Base-by-base conservation (phyloP, 2,329 filamentous ascomycete species). In the Apiospora hydei region DNA sequence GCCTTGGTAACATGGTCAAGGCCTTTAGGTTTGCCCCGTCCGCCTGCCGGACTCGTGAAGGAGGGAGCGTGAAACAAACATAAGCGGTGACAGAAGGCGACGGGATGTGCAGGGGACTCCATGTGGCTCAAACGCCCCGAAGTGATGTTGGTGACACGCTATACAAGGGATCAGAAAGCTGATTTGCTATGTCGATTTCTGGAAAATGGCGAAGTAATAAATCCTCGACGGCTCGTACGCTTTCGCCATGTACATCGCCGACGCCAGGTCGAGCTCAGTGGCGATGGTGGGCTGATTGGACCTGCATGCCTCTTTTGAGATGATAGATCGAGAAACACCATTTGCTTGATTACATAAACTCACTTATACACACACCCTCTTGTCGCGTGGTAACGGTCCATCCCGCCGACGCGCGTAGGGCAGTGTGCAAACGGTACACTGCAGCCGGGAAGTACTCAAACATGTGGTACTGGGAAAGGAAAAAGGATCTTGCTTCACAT, bases 391-490 rank as follows among this genome's bases (percentile, higher is more conserved):
- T 41, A 7, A 41, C 34, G 57, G 57, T 64, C n/a, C 21, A 64
- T 64, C 57, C 57, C 57, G 34, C 57, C 30, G 57, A 64, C 57
- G 57, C 57, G 30, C 34, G 57, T 64, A 64, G 57, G 34, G 57
- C 34, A 64, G 57, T 41, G 34, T n/a, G 34, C 34, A 41, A 11
- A n/a, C 57, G 57, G 34, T 64, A 41, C 57, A 64, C 57, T 10
- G 18, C 57, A 41, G 57, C 10, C 57, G 57, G 57, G 21, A 13
- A 41, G 18, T 49, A 49, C 21, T 38, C 8, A 64, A 18, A 13
- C 18, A 64, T 64, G 57, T 64, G 34, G 18, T 41, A 41, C 57
- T 14, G 4, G 34, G 11, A 2, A n/a, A 38, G 34, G 21, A 7
- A 30, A 30, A 30, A 21, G 30, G 13, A 64, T 13, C 18, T 14